Percentiles rank a stretch among this genome's conserved stretches.
Evolutionary conservation across 2,329 filamentous ascomycete species (phyloP).

Genomic region (Sordariomycetes sp.): DNA sequence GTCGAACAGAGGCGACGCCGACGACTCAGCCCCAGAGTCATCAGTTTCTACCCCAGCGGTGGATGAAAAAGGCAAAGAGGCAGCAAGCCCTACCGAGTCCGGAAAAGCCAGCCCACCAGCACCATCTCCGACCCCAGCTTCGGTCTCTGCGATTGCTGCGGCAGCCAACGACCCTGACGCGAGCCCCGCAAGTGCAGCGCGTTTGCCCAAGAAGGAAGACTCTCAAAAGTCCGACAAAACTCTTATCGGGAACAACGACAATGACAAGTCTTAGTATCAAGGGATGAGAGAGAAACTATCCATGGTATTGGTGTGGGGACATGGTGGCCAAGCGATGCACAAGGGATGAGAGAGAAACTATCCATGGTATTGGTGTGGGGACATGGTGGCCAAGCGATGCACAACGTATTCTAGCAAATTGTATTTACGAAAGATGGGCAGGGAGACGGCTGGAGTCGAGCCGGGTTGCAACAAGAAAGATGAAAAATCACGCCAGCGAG

Average conservation of each 20-base stretch:
- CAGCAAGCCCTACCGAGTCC: no score
- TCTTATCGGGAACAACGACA: conserved; percentile 3
- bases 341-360: no score
- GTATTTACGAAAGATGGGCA: no score
- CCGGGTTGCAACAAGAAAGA: no score
- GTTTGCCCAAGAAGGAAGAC: conserved; percentile 6
- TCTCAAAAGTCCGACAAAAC: conserved; percentile 2
- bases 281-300: no score
- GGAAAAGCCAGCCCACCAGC: background rate
- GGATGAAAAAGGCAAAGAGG: conserved; percentile 3
- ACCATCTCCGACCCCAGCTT: background rate
- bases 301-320: no score
- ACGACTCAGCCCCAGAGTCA: conserved; percentile 2
- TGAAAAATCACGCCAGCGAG: no score
- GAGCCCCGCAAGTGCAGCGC: conserved; percentile 8
- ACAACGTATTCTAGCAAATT: no score
- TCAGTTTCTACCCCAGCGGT: background rate
- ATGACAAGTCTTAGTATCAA: conserved; percentile 2
- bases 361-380: no score
- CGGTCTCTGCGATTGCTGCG: background rate
- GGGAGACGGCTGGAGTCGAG: no score
- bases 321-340: no score
- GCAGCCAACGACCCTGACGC: conserved; percentile 7
- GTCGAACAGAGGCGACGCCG: background rate
- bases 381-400: no score